phyloP scores from a whole-genome alignment of 352 stramenopile species.

The Globisporangium nunn region DNA sequence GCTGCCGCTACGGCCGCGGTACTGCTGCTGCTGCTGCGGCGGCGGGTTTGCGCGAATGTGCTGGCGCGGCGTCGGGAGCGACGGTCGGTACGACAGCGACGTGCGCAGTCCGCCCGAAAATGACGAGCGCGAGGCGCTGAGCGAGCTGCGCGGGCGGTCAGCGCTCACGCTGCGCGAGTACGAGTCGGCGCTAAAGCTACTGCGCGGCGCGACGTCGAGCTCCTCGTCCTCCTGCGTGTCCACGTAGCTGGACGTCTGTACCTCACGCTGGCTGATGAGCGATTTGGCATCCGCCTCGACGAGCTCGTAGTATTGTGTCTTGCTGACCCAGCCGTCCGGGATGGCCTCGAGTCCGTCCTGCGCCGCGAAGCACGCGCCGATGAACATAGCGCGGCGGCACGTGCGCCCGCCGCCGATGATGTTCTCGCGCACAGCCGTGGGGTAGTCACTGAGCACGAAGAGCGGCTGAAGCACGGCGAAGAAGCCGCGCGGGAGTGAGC shows the following conservation, averaged over 20 bases:
- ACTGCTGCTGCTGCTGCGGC: conserved; percentile 8
- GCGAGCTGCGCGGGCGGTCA: neutral
- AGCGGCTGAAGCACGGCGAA: conserved; percentile 68
- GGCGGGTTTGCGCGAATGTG: conserved; percentile 5
- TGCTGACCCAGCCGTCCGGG: conserved; percentile 65
- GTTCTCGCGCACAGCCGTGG: conserved; percentile 72
- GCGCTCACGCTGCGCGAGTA: conserved; percentile 43
- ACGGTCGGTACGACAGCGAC: conserved; percentile 4
- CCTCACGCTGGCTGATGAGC: conserved; percentile 55
- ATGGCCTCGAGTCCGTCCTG: conserved; percentile 65
- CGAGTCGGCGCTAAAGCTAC: conserved; percentile 18
- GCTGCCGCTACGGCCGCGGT: conserved; percentile 28
- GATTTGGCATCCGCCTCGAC: conserved; percentile 70
- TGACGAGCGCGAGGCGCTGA: conserved; percentile 25
- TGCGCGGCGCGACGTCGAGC: conserved; percentile 26
- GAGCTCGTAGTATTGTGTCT: conserved; percentile 78
- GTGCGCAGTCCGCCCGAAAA: conserved; percentile 19
- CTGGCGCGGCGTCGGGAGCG: conserved; percentile 6
- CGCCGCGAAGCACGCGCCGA: conserved; percentile 71
- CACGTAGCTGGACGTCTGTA: conserved; percentile 27
- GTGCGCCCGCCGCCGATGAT: conserved; percentile 75
- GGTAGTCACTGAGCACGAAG: conserved; percentile 75
- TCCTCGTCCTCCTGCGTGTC: conserved; percentile 32
- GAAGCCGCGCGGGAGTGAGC: conserved; percentile 58
- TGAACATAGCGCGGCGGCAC: conserved; percentile 75